A percentile compares a stretch with the other conserved stretches of the same genome.
Conservation (phyloP, 1,284 basidiomycete species). For the Trichosporon faecale region DNA sequence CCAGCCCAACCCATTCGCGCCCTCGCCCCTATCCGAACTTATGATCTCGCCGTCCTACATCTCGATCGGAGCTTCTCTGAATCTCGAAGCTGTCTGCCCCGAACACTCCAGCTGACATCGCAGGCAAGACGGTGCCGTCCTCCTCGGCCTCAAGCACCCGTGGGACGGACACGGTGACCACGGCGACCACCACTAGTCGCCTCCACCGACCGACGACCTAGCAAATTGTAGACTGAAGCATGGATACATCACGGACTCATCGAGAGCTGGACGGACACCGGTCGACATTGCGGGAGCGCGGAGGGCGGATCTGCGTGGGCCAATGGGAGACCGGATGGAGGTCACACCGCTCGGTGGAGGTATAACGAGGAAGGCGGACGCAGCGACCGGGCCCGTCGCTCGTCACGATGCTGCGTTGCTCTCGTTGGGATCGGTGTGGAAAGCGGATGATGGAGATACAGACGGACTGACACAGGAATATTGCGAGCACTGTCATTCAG, state of each 20-base stretch:
- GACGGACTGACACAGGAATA: too few species aligned
- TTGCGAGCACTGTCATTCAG: too few species aligned
- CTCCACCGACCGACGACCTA: conserved; percentile 9
- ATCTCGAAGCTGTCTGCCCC: background rate
- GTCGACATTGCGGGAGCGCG: background rate
- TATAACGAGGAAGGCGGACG: background rate
- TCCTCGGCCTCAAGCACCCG: conserved; percentile 56
- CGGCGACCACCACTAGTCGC: conserved; percentile 38
- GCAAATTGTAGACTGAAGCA: conserved; percentile 12
- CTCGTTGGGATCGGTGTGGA: too few species aligned
- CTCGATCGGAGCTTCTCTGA: background rate
- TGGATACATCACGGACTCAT: conserved; percentile 10
- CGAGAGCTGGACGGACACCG: background rate
- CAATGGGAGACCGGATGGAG: background rate
- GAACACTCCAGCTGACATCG: background rate
- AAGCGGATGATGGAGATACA: too few species aligned
- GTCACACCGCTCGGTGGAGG: background rate
- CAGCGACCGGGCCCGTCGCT: too few species aligned
- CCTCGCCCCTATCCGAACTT: too few species aligned
- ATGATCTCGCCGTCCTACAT: too few species aligned
- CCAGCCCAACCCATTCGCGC: too few species aligned
- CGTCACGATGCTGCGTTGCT: too few species aligned
- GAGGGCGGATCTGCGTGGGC: background rate
- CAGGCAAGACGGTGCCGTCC: conserved; percentile 56
- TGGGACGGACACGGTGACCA: conserved; percentile 55